phyloP scores from a whole-genome alignment of 352 stramenopile genomes.

The Phytophthora cactorum region DNA sequence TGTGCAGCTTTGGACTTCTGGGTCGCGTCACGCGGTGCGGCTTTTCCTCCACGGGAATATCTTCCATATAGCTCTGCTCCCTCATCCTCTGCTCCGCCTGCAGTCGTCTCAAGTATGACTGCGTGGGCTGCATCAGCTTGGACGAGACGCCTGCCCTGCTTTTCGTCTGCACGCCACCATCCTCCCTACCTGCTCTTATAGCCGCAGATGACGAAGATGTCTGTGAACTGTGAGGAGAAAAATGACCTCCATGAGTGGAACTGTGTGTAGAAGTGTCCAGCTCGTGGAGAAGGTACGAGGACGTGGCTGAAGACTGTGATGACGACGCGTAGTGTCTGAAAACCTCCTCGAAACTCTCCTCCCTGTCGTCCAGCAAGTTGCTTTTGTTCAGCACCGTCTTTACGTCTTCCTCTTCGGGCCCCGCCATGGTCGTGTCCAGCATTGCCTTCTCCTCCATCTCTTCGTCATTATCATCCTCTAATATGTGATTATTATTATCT shows the following conservation, averaged over 20 bases:
- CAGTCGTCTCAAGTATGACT: slow-evolving; percentile 64
- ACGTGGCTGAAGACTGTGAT: slow-evolving; percentile 51
- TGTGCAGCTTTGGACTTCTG: slow-evolving; percentile 58
- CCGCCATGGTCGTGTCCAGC: slow-evolving; percentile 50
- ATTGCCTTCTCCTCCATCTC: slow-evolving; percentile 54
- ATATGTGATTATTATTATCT: slow-evolving; percentile 22
- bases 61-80: slow-evolving; percentile 50
- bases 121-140: slow-evolving; percentile 70
- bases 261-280: slow-evolving; percentile 46
- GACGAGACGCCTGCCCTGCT: slow-evolving; percentile 36
- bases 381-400: slow-evolving; percentile 38
- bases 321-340: slow-evolving; percentile 65
- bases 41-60: slow-evolving; percentile 52
- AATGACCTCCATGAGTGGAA: slow-evolving; percentile 28
- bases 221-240: slow-evolving; percentile 37
- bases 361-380: slow-evolving; percentile 44
- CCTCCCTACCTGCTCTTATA: slow-evolving; percentile 7
- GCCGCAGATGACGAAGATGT: slow-evolving; percentile 29
- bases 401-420: slow-evolving; percentile 28
- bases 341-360: slow-evolving; percentile 64
- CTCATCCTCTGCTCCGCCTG: slow-evolving; percentile 67
- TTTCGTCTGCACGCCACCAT: slow-evolving; percentile 10
- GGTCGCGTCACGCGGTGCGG: slow-evolving; percentile 57
- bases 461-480: slow-evolving; percentile 41
- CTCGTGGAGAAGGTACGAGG: slow-evolving; percentile 53